Evolutionary conservation across 345 rosid genomes (phyloP).

Genomic region (Limnanthes douglasii): DNA sequence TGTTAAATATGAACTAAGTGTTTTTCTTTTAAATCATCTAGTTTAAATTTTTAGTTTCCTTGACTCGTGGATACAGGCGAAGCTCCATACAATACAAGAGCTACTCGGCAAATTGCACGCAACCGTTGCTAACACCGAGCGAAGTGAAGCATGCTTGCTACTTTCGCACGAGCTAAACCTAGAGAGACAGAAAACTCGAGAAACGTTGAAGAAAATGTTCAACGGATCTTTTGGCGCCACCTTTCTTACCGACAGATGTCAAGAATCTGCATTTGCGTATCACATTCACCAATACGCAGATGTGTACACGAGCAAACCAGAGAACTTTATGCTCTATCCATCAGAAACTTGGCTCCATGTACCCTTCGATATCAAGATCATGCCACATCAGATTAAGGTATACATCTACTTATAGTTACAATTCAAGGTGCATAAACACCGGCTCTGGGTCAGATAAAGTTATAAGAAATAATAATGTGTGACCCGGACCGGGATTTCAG

Average conservation of each 20-base stretch:
- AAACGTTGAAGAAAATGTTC: conserved; percentile 72
- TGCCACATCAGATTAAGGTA: conserved; percentile 99
- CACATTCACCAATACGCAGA: conserved; percentile 95
- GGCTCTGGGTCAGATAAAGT: not conserved
- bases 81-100: conserved; percentile 88
- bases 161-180: conserved; percentile 60
- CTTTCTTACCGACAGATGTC: conserved; percentile 78
- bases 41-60: too few species aligned
- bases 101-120: conserved; percentile 76
- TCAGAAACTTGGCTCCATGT: conserved; percentile 96
- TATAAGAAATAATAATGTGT: not conserved
- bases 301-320: conserved; percentile 83
- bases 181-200: conserved; percentile 61
- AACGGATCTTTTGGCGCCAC: conserved; percentile 94
- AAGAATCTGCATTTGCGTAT: conserved; percentile 91
- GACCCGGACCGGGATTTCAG: not conserved
- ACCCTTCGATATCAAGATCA: conserved; percentile 79
- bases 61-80: conserved; percentile 42
- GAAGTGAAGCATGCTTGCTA: conserved; percentile 31
- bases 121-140: conserved; percentile 25
- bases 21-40: not conserved
- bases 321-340: conserved; percentile 62
- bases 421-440: not conserved
- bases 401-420: not conserved
- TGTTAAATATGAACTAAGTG: too few species aligned